Base-by-base conservation (phyloP, 257 asterid genomes). In the Leonotis leonurus region DNA sequence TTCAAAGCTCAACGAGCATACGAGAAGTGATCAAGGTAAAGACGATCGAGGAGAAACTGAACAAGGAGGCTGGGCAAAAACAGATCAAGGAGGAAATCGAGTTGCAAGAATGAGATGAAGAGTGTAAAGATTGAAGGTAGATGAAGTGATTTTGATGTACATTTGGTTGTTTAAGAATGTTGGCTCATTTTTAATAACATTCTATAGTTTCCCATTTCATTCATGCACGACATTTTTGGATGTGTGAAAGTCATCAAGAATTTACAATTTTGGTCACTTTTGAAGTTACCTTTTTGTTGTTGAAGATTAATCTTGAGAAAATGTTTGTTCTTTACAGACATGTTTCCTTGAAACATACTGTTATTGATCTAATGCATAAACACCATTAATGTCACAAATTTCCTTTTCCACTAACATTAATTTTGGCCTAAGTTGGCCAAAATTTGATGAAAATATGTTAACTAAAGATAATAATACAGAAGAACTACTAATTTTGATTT, bases 61-160 rank as follows among this genome's bases (percentile, higher is more conserved):
- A 71, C 70, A 75, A 67, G 51, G 73, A 55, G 26, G 49, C 8
- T 40, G 64, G 67, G 1, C 1, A 6, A 18, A 56, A 20, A 32
- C 61, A 33, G 29, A 39, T 52, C 40, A 69, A 52, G 68, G 71
- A 76, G 59, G 89, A n/a, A n/a, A n/a, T n/a, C n/a, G n/a, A n/a
- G n/a, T 8, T 52, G 21, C 20, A 72, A 53, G 65, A 62, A 68
- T 7, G 77, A 68, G 62, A 64, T 39, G 3, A 74, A 64, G 50
- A 66, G 73, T 69, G 65, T 45, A 35, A 60, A 59, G 40, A 46
- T 60, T 17, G 52, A 62, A 63, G 67, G 68, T 50, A 51, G 58
- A 25, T 62, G 59, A 36, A 30, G 30, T 18, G 55, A 53, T 41
- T 41, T 41, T 43, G 20, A 22, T 39, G 56, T 61, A 61, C 8